Base-by-base conservation (phyloP, 108 stramenopile species). In the Conticribra guillardii region DNA sequence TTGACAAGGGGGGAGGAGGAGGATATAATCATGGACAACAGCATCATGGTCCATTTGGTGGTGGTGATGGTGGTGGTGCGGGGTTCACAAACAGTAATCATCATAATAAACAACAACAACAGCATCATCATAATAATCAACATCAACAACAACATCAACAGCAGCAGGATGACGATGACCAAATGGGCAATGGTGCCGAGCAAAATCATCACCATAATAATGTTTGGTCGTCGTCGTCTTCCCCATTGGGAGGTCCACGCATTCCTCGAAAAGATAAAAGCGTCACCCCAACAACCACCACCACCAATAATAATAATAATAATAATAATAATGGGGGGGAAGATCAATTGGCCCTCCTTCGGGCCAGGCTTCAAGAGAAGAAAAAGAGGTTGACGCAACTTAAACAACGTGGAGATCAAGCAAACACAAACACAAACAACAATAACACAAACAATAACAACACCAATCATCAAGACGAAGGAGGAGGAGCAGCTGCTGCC, bases 351-450 rank as follows among this genome's bases (percentile, higher is more conserved):
- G 64, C 80, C 1, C 32, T 56, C 23, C 47, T 81, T 5, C 61
- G 64, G 22, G 80, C 80, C 18, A 76, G 66, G 47, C 60, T 81
- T 21, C 73, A 71, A 33, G 75, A 67, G 60, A 81, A 81, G 71
- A 74, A 69, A 44, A 53, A 75, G 26, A 60, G 57, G 54, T 51
- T 80, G 41, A 67, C 54, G 1, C 51, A 74, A 22, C 41, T 60
- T 50, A 76, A 72, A 61, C 37, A 41, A 41, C 5, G 37, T 5
- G 37, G 11, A 41, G 11, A 41, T 41, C 5, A 9, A 41, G 11
- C 37, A 11, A n/a, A n/a, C n/a, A n/a, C n/a, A n/a, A 49, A 51
- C 29, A 8, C 15, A 4, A 45, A 74, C 49, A 29, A 54, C 50
- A 22, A 17, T 18, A 45, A 57, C 14, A 32, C 68, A 31, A 19